Percentiles rank a stretch among this genome's conserved stretches.
Evolutionary conservation across 2,329 filamentous ascomycete genomes (phyloP).

Genomic region (Thielaviopsis ethacetica): DNA sequence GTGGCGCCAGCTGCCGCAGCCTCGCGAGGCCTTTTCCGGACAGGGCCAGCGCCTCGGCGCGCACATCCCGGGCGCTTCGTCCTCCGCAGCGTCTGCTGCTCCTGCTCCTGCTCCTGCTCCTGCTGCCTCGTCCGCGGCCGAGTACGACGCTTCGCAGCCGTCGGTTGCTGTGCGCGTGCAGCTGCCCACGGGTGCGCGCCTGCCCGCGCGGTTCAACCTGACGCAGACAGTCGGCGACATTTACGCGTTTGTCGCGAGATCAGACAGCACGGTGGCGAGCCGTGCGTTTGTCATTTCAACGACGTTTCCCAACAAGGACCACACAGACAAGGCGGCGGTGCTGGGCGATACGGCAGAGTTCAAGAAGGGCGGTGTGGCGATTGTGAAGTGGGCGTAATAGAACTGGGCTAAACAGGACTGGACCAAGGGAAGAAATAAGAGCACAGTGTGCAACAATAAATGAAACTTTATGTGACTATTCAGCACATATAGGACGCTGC

Average conservation of each 20-base stretch:
- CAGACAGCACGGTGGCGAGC: slow-evolving; percentile 34
- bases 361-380: slow-evolving; percentile 47
- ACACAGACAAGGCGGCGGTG: slow-evolving; percentile 47
- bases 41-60: slow-evolving; percentile 59
- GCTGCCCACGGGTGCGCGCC: slow-evolving; percentile 58
- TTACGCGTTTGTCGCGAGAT: slow-evolving; percentile 55
- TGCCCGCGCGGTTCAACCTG: slow-evolving; percentile 70
- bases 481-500: too few species aligned
- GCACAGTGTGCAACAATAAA: not conserved
- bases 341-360: slow-evolving; percentile 47
- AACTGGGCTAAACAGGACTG: not conserved
- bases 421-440: not conserved
- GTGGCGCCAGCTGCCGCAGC: slow-evolving; percentile 55
- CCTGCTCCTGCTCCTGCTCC: slow-evolving; percentile 20
- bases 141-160: slow-evolving; percentile 49
- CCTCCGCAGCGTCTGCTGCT: slow-evolving; percentile 19
- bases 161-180: slow-evolving; percentile 59
- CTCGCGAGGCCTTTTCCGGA: slow-evolving; percentile 61
- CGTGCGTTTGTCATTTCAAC: slow-evolving; percentile 63
- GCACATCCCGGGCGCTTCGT: slow-evolving; percentile 48
- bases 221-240: slow-evolving; percentile 63
- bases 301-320: slow-evolving; percentile 69
- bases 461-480: too few species aligned
- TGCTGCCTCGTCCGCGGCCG: slow-evolving; percentile 18
- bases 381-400: slow-evolving; percentile 38